Evolutionary conservation across 225 moss, liverwort and hornwort genomes (phyloP), one percentile per base, ranked within the genome.

Genomic region (Neckera pumila): DNA sequence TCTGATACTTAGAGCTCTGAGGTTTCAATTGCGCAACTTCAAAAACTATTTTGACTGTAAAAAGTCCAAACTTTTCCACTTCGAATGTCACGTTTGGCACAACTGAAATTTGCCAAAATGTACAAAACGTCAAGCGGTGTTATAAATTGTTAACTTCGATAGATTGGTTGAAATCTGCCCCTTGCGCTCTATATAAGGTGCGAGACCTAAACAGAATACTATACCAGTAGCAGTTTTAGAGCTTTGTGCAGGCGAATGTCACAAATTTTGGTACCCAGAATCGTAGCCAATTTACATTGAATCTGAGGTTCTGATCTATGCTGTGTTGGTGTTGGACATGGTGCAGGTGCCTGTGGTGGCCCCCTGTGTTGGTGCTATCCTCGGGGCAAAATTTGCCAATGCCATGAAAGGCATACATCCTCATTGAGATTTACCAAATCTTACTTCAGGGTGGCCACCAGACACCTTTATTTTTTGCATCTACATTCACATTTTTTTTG

Each of bases 291-390:
- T 10, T 54, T 4, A 21, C 23, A 10, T 34, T 34, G 36, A 54
- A 54, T 36, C 26, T 78, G 60, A 80, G 80, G 42, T 63, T 27
- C 57, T 86, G 53, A 78, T 64, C 16, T 28, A 40, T 22, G 63
- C 20, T 59, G 28, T 57, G 5, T 66, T 49, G 77, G 34, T 59
- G 56, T 36, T 76, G 83, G 56, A 25, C 14, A 5, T 70, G 36
- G 38, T 79, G 80, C 82, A 89, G 89, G 87, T 94, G 57, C 92
- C 94, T 0, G 89, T 92, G 5, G 81, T 89, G 43, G 94, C 92
- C 4, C 94, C 94, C 1, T 94, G 92, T 21, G 23, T 86, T 7
- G 94, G 94, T 15, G 94, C 90, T 17, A 43, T 94, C 43, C 58
- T 92, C 14, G 94, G 92, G 16, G 94, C 84, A 6, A 76, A 89